Base-by-base conservation (phyloP, 306 rosid genomes). In the Quercus gilva region DNA sequence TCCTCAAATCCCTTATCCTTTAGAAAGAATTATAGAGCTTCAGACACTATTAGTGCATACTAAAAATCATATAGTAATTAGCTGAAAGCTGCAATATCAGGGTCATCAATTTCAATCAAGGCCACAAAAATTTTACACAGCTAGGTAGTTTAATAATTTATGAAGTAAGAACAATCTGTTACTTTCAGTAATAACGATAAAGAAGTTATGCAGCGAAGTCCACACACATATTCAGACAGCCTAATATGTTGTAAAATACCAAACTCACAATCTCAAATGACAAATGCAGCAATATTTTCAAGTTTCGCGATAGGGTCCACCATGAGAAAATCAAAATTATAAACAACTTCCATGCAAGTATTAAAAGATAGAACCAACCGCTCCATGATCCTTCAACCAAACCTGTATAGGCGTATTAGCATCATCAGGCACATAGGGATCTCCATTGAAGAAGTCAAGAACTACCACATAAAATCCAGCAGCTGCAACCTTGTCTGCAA, bases 401-500 rank as follows among this genome's bases (percentile, higher is more conserved):
- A 19, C 86, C 29, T 43, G 61, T 3, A 89, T 0, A 7, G 93
- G 84, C 78, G 84, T 79, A 58, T 31, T 6, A 56, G 85, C 43
- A 74, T 83, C 79, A 26, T 78, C 81, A 19, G 86, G 81, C 17
- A 33, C 74, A 69, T 2, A 90, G 51, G 97, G 97, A 7, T 94
- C 97, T 11, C 91, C 45, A 37, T 37, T 21, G 0, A 92, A 74
- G 87, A 92, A 88, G 80, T 94, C 96, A 41, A 96, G 92, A 79
- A 88, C 94, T 75, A 79, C 92, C 73, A 89, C 97, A 79, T 79
- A 86, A 87, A 85, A 94, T 57, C 98, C 97, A 73, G 88, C 87
- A 74, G 92, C 90, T 33, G 94, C 93, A 83, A 87, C 75, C 81
- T 92, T 92, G 85, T 92, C 96, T 6, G 96, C 98, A 43, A 94